phyloP scores from a whole-genome alignment of 305 asterid species.

The Salvia sclarea region DNA sequence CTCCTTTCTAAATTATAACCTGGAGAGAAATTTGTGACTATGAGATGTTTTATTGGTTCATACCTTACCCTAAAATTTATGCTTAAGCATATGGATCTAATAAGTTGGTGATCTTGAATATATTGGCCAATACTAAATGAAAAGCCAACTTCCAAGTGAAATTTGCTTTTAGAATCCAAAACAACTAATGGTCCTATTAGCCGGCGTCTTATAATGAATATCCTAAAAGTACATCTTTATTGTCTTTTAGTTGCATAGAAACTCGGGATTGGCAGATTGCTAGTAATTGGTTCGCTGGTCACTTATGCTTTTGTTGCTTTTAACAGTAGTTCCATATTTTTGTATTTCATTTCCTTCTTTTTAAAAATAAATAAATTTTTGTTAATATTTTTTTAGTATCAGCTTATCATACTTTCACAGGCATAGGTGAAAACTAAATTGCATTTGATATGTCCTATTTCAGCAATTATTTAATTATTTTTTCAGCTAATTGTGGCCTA shows the following conservation, averaged over 20 bases:
- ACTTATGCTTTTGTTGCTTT: not conserved
- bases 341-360: not conserved
- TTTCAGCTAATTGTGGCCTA: conserved; percentile 24
- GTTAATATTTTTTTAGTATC: conserved; percentile 1
- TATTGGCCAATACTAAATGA: not conserved
- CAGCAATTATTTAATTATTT: not conserved
- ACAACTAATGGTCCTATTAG: not conserved
- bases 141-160: not conserved
- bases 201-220: not conserved
- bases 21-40: not conserved
- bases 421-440: not conserved
- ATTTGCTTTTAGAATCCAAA: not conserved
- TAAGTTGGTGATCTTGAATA: not conserved
- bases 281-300: not conserved
- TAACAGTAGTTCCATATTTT: not conserved
- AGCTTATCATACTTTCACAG: not conserved
- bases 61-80: not conserved
- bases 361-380: too few relatives aligned
- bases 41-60: not conserved
- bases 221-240: not conserved
- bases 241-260: not conserved
- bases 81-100: not conserved
- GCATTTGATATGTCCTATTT: not conserved
- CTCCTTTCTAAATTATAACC: not conserved
- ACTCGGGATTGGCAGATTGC: not conserved